Evolutionary conservation across 2,329 filamentous ascomycete genomes (phyloP), one percentile per base, ranked within the genome.

Genomic region (Berkeleyomyces basicola): DNA sequence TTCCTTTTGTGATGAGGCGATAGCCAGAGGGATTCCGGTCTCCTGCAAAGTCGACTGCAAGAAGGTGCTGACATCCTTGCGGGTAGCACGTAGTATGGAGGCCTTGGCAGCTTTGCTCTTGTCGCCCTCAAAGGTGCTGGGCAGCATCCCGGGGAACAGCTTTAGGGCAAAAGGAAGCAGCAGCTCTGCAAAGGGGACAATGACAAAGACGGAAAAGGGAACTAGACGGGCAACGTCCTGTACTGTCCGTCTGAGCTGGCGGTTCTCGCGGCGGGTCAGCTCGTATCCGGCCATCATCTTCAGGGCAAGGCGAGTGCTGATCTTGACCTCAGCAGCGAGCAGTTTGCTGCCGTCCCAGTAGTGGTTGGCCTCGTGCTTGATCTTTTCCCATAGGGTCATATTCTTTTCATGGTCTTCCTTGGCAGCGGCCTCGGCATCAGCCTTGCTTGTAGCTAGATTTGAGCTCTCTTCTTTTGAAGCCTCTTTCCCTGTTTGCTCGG

Each of bases 341-440:
- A 99, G 79, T 75, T 99, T 99, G 37, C 90, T 97, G 65, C 93
- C 93, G 74, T 99, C 93, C 92, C 93, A 97, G 77, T 99, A 99
- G 74, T 99, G 93, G 66, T 86, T 83, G 11, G 79, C 80, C 74
- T 99, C 93, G 73, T 95, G 91, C 80, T 96, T 99, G 70, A 99
- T 85, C 76, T 91, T 95, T 73, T 97, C 88, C 74, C 84, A 86
- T 1, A 97, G 59, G 0, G 91, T 96, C 74, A 96, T 76, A 72
- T 96, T 96, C 77, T 91, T 90, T 68, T 86, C 81, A 66, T 88
- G 85, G 73, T 88, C 86, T 68, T 84, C 71, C 61, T 71, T 71
- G 14, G 77, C 78, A 68, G 89, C 73, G 10, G 70, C 78, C 16
- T 76, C 68, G 51, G 75, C 73, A 37, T 72, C 72, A 23, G 73